A percentile compares a stretch with the other conserved stretches of the same genome.
Evolutionary conservation across 2,329 filamentous ascomycete species (phyloP).

Genomic region (Fusarium sublunatum): DNA sequence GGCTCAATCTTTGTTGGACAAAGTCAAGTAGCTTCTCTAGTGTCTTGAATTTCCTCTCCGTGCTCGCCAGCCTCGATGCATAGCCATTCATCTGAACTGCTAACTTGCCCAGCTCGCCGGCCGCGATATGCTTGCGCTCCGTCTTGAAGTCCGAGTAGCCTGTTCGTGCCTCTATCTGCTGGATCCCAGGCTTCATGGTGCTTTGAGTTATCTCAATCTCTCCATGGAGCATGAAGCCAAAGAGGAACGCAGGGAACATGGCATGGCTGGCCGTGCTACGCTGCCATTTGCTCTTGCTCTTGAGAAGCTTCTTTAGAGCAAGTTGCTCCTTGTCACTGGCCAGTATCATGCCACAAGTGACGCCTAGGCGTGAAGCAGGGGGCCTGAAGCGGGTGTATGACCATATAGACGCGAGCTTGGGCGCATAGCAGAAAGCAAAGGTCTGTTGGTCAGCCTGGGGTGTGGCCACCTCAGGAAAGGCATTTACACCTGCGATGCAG

Average conservation of each 20-base stretch:
- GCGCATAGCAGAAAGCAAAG: slow-evolving; percentile 52
- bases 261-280: slow-evolving; percentile 42
- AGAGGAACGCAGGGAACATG: slow-evolving; percentile 53
- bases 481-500: slow-evolving; percentile 50
- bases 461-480: slow-evolving; percentile 31
- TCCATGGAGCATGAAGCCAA: slow-evolving; percentile 49
- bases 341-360: slow-evolving; percentile 51
- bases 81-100: slow-evolving; percentile 51
- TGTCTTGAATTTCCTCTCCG: slow-evolving; percentile 52
- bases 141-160: slow-evolving; percentile 51
- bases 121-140: slow-evolving; percentile 44
- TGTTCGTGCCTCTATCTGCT: slow-evolving; percentile 52
- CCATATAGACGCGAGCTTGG: slow-evolving; percentile 55
- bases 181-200: slow-evolving; percentile 49
- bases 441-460: slow-evolving; percentile 31
- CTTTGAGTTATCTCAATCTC: slow-evolving; percentile 50
- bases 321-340: slow-evolving; percentile 43
- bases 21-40: slow-evolving; percentile 51
- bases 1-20: slow-evolving; percentile 30
- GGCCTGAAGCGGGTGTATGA: slow-evolving; percentile 43
- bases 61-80: slow-evolving; percentile 53
- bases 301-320: slow-evolving; percentile 40
- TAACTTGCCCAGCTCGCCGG: slow-evolving; percentile 48
- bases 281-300: slow-evolving; percentile 46
- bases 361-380: slow-evolving; percentile 9